These are phyloP conservation scores for Lippia alba DNA, from an alignment of 305 asterid genomes.

Conservation along the genomic window DNA sequence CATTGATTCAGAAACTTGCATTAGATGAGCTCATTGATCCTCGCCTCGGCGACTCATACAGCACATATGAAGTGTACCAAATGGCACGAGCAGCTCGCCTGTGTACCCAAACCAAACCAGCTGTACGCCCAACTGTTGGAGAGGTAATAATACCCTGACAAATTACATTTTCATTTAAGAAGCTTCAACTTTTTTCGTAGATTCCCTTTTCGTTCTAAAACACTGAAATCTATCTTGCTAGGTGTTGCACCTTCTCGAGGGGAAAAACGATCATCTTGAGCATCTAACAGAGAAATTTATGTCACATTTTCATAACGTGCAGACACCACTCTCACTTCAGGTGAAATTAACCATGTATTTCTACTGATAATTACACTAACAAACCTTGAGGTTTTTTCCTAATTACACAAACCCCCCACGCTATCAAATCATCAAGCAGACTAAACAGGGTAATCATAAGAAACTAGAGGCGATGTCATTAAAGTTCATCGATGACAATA, in stretches of 20 bases:
- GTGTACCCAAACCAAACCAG: constrained; percentile 45
- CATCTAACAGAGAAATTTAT: constrained; percentile 45
- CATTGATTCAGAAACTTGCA: constrained; percentile 41
- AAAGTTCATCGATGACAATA: no score
- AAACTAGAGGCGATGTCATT: no score
- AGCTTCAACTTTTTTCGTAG: not conserved
- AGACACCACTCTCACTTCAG: constrained; percentile 29
- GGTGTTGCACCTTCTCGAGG: constrained; percentile 72
- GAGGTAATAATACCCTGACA: constrained; percentile 47
- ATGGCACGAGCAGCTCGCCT: constrained; percentile 55
- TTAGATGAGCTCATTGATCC: constrained; percentile 56
- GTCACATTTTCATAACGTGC: constrained; percentile 42
- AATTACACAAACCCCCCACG: no score
- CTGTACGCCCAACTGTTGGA: constrained; percentile 45
- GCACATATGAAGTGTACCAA: constrained; percentile 50
- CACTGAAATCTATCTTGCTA: constrained; percentile 28
- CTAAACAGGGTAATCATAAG: no score
- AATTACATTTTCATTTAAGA: not conserved
- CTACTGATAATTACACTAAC: not conserved
- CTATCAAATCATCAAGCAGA: no score
- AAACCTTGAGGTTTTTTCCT: no score
- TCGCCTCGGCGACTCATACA: constrained; percentile 48
- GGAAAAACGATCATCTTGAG: constrained; percentile 50
- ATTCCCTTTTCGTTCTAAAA: not conserved
- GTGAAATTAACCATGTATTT: constrained; percentile 8